Evolutionary conservation across 2,329 filamentous ascomycete species (phyloP).

Genomic region (Pyricularia grisea): DNA sequence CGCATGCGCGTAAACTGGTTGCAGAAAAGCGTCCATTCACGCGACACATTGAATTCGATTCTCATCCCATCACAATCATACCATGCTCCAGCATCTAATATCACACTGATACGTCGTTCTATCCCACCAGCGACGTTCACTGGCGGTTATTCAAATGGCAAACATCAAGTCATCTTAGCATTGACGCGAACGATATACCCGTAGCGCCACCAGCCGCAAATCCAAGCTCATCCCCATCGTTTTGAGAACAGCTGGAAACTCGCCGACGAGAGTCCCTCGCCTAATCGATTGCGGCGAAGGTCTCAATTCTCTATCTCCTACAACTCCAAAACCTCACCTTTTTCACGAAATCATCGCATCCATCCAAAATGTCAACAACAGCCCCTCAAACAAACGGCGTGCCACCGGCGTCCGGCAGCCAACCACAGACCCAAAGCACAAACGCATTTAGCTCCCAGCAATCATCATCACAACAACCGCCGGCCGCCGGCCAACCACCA

Average conservation of each 20-base stretch:
- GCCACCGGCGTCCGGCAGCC: conserved; percentile 1
- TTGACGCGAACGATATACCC: neutral
- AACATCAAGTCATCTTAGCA: neutral
- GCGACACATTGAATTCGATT: neutral
- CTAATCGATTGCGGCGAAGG: neutral
- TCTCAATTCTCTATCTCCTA: neutral
- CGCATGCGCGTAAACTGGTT: neutral
- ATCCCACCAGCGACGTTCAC: neutral
- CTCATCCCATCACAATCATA: neutral
- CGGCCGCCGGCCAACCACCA: conserved; percentile 5
- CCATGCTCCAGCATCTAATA: neutral
- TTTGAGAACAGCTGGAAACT: neutral
- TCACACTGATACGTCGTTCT: neutral
- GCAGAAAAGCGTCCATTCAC: neutral
- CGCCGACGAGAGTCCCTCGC: neutral
- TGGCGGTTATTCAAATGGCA: neutral
- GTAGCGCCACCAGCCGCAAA: neutral
- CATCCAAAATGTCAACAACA: conserved; percentile 1
- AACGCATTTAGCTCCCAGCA: conserved; percentile 2
- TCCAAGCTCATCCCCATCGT: neutral
- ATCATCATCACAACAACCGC: conserved; percentile 3
- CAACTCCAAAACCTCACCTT: neutral
- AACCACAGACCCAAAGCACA: conserved; percentile 4
- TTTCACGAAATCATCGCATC: neutral
- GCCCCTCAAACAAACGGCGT: conserved; percentile 5